These are phyloP conservation scores for Boechera divaricarpa DNA, from an alignment of 345 rosid genomes.

Conservation along the genomic window DNA sequence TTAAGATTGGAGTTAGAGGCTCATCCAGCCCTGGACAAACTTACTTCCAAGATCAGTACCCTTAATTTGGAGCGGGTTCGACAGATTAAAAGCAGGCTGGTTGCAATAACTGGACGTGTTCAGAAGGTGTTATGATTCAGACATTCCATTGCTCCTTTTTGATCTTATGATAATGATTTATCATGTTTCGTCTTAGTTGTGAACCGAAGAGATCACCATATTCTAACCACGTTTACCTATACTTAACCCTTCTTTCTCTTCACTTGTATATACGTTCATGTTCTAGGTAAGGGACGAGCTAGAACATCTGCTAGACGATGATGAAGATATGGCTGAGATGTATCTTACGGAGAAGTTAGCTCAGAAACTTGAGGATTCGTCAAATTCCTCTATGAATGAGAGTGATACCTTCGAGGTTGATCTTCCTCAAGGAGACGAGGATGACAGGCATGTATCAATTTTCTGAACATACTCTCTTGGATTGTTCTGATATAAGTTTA, in stretches of 20 bases:
- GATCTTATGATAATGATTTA: background rate
- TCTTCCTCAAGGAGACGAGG: constrained; percentile 54
- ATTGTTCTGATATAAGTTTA: constrained; percentile 18
- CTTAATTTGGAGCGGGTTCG: constrained; percentile 78
- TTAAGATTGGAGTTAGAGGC: constrained; percentile 73
- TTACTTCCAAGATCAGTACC: constrained; percentile 79
- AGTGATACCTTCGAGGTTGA: constrained; percentile 60
- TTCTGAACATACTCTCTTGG: background rate
- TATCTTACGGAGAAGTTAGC: constrained; percentile 82
- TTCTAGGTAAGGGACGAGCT: constrained; percentile 88
- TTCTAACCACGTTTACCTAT: constrained; percentile 2
- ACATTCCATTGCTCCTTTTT: background rate
- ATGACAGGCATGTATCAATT: constrained; percentile 57
- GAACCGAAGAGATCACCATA: constrained; percentile 12
- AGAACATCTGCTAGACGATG: constrained; percentile 93
- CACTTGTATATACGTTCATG: background rate
- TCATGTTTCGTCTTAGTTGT: constrained; percentile 15
- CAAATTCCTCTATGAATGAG: constrained; percentile 62
- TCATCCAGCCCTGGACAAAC: constrained; percentile 81
- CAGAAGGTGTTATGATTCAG: constrained; percentile 59
- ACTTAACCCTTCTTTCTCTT: constrained; percentile 1
- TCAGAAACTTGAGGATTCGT: constrained; percentile 70
- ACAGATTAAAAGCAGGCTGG: constrained; percentile 78
- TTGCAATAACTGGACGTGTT: constrained; percentile 70
- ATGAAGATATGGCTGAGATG: constrained; percentile 99